Conservation (phyloP, 1,139 yeast genomes). For the Kodamaea fungicola region DNA sequence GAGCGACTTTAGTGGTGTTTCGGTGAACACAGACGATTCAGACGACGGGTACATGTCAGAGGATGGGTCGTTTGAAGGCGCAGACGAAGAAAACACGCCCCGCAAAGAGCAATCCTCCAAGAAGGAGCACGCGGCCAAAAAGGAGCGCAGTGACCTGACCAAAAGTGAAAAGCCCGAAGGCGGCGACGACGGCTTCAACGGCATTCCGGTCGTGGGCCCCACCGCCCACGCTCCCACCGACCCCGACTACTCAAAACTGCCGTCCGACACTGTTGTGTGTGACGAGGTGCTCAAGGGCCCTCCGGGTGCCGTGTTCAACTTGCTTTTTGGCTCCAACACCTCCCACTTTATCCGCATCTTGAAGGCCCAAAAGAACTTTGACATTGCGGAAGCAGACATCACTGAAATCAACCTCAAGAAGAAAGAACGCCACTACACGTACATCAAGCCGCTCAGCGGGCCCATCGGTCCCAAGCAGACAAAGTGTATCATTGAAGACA, state of each 20-base stretch:
- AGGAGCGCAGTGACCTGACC: not conserved
- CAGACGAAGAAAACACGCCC: conserved; percentile 6
- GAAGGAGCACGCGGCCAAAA: conserved; percentile 1
- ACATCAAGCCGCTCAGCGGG: conserved; percentile 75
- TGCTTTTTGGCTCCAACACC: conserved; percentile 75
- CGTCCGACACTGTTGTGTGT: conserved; percentile 59
- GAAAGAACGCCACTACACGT: conserved; percentile 58
- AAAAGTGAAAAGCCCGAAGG: not conserved
- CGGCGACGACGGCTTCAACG: conserved; percentile 21
- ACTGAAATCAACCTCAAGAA: conserved; percentile 29
- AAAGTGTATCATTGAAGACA: conserved; percentile 73
- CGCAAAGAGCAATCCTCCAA: conserved; percentile 5
- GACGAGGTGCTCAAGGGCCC: conserved; percentile 72
- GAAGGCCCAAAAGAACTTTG: conserved; percentile 69
- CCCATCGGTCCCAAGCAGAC: conserved; percentile 96
- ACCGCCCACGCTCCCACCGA: conserved; percentile 35
- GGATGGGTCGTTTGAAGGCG: conserved; percentile 11
- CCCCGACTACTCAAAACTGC: conserved; percentile 44
- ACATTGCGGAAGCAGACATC: conserved; percentile 52
- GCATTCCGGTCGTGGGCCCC: conserved; percentile 39
- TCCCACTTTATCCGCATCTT: conserved; percentile 52
- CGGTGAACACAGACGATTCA: conserved; percentile 6
- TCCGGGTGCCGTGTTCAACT: conserved; percentile 66
- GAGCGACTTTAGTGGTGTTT: conserved; percentile 7
- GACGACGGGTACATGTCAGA: conserved; percentile 5